Conservation (phyloP, 2,329 filamentous ascomycete genomes). For the Trichoderma gracile region DNA sequence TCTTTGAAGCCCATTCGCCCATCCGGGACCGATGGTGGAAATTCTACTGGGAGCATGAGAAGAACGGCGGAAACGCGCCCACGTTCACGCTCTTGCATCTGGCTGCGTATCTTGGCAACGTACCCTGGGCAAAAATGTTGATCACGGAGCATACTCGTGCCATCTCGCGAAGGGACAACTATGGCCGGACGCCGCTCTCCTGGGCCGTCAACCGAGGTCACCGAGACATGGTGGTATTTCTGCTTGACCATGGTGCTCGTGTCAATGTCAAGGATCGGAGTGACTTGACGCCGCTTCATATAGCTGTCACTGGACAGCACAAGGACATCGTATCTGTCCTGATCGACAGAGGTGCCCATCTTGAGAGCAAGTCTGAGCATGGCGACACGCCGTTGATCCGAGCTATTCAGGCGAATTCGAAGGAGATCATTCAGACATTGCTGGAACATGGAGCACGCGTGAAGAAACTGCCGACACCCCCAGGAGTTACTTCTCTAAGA, state of each 20-base stretch:
- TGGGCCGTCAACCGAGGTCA: conserved; percentile 14
- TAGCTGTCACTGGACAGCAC: conserved; percentile 6
- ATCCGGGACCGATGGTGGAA: conserved; percentile 16
- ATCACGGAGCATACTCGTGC: conserved; percentile 1
- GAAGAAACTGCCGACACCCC: conserved; percentile 6
- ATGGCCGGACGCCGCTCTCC: conserved; percentile 9
- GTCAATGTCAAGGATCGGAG: conserved; percentile 13
- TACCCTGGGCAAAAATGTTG: conserved; percentile 4
- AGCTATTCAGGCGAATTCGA: conserved; percentile 16
- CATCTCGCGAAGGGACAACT: conserved; percentile 14
- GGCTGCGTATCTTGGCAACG: conserved; percentile 14
- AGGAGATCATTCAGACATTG: conserved; percentile 10
- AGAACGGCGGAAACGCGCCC: conserved; percentile 15
- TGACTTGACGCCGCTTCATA: conserved; percentile 2
- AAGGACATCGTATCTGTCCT: conserved; percentile 13
- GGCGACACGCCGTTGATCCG: conserved; percentile 9
- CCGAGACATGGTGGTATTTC: conserved; percentile 5
- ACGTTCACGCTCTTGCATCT: conserved; percentile 14
- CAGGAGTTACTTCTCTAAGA: not conserved
- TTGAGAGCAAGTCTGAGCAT: conserved; percentile 11
- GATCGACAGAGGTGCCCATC: conserved; percentile 7
- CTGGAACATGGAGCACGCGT: conserved; percentile 6
- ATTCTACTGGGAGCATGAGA: conserved; percentile 16
- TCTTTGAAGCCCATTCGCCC: not conserved
- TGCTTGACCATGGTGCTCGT: conserved; percentile 13